Evolutionary conservation across 805 yeast genomes (phyloP), one percentile per base, ranked within the genome.

Genomic region (Starmera amethionina): DNA sequence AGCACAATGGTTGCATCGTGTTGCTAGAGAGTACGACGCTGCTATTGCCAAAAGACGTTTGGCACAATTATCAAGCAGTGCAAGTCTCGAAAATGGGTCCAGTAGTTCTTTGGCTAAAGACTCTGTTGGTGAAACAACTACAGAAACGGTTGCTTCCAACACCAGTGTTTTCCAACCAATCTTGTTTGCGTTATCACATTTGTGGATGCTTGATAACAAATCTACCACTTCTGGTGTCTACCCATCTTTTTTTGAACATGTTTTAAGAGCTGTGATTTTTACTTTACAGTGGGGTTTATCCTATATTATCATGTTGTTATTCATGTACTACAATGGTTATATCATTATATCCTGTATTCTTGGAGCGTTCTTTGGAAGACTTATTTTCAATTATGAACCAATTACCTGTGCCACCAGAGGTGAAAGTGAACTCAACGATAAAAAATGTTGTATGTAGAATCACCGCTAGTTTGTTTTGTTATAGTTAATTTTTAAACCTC

Each of bases 241-340:
- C 28, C 79, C 82, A 4, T 58, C 59, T 11, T 44, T 70, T 1
- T 37, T 61, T n/a, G 77, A 76, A 47, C 86, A 79, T 50, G 9
- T 73, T 4, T 48, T 72, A 13, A 67, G 81, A 43, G 60, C 75
- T 1, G 38, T 63, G 3, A 48, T 79, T 30, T 79, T 71, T 55
- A 70, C 77, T 2, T 51, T 75, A 25, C 79, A 79, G 54, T 77
- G 82, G 75, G 80, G 80, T 3, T 67, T 73, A 13, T 72, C 79
- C 4, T 80, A 79, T 56, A 56, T 80, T 38, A 72, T 80, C 51
- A 81, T 79, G 83, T 67, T 81, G 63, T 60, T 81, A 49, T 79
- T 79, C 64, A 80, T 81, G 87, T 79, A 79, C 64, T 80, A 76
- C 63, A 80, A 79, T 51, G 86, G 86, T 13, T 79, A 77, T 53